These are phyloP conservation scores for Rhododendron kiyosumense DNA, from an alignment of 148 eudicot species.

Conservation along the genomic window DNA sequence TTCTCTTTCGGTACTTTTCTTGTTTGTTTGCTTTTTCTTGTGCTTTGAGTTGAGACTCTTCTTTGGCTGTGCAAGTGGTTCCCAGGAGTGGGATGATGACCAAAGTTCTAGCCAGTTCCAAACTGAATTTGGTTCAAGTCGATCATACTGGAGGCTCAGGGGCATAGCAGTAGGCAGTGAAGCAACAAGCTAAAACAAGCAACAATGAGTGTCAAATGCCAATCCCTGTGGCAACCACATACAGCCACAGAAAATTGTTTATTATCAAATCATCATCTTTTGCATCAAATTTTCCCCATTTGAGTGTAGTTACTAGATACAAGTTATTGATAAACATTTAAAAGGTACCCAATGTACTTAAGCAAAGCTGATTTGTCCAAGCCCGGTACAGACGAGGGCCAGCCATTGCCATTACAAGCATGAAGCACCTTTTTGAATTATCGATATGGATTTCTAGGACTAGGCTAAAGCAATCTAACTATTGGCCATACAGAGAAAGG, in stretches of 20 bases:
- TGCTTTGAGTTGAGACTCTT: conserved; percentile 28
- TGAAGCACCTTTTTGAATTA: neutral
- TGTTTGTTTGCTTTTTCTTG: conserved; percentile 38
- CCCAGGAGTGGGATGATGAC: conserved; percentile 45
- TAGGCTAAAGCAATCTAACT: neutral
- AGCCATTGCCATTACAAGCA: neutral
- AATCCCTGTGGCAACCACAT: neutral
- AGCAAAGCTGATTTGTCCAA: neutral
- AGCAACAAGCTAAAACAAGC: conserved; percentile 41
- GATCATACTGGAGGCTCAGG: conserved; percentile 51
- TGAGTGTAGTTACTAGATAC: neutral
- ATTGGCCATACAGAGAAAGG: neutral
- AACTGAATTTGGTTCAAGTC: conserved; percentile 43
- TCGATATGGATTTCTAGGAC: neutral
- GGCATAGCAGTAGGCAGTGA: conserved; percentile 45
- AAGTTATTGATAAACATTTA: neutral
- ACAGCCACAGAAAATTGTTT: neutral
- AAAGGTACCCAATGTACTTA: neutral
- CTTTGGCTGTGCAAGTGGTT: conserved; percentile 38
- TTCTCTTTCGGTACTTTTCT: conserved; percentile 32
- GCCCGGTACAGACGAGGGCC: neutral
- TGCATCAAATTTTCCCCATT: neutral
- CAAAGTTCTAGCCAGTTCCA: conserved; percentile 51
- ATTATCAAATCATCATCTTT: neutral
- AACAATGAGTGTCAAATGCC: neutral